Evolutionary conservation across 495 filamentous ascomycete species (phyloP).

Genomic region (Penicillium dipodomyicola): DNA sequence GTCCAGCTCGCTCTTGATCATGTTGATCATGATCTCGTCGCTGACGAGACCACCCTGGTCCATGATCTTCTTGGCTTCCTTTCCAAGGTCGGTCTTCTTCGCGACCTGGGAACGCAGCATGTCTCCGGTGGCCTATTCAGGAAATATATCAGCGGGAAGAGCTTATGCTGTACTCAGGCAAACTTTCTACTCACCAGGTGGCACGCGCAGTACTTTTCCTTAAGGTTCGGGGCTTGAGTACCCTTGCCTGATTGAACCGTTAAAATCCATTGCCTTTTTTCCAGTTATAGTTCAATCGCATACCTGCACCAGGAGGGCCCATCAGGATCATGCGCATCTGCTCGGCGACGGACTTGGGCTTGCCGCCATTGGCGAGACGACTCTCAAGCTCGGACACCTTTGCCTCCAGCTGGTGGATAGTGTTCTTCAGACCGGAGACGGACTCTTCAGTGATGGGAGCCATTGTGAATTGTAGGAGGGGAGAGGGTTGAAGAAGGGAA

Average conservation of each 20-base stretch:
- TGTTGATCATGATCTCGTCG: conserved; percentile 98
- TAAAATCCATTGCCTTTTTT: conserved; percentile 24
- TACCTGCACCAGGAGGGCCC: conserved; percentile 96
- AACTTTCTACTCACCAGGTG: conserved; percentile 70
- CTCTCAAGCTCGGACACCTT: conserved; percentile 76
- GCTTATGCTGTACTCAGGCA: conserved; percentile 4
- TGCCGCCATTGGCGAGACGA: conserved; percentile 52
- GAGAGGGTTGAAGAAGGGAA: conserved; percentile 27
- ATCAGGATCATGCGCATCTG: conserved; percentile 94
- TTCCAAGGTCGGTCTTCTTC: conserved; percentile 92
- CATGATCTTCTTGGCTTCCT: conserved; percentile 99
- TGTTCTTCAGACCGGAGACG: conserved; percentile 69
- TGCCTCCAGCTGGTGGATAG: conserved; percentile 78
- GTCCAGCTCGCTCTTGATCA: conserved; percentile 97
- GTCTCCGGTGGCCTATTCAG: conserved; percentile 85
- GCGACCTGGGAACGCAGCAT: conserved; percentile 99
- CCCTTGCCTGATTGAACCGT: conserved; percentile 75
- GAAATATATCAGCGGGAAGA: conserved; percentile 11
- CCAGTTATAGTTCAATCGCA: conserved; percentile 17
- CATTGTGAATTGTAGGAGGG: conserved; percentile 55
- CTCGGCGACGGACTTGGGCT: conserved; percentile 50
- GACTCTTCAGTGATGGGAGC: conserved; percentile 78
- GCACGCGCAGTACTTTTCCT: conserved; percentile 94
- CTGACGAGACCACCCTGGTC: conserved; percentile 95
- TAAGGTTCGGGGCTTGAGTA: conserved; percentile 95